phyloP scores from a whole-genome alignment of 768 basidiomycete genomes.

The Suillus variegatus region DNA sequence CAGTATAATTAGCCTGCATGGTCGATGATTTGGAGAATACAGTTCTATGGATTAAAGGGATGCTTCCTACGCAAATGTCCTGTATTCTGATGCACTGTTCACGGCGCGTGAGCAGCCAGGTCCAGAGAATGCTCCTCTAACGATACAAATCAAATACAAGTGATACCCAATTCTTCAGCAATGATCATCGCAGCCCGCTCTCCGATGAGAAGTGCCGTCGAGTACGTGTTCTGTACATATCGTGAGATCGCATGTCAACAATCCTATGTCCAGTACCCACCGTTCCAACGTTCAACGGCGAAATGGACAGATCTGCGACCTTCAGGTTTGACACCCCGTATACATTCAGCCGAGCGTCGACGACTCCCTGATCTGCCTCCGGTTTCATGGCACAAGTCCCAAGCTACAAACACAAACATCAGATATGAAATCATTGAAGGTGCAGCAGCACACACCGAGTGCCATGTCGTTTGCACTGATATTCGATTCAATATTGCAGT shows the following conservation, averaged over 20 bases:
- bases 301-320: slow-evolving; percentile 54
- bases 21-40: too few species aligned
- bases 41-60: too few species aligned
- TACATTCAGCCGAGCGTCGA: slow-evolving; percentile 62
- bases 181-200: slow-evolving; percentile 26
- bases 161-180: slow-evolving; percentile 22
- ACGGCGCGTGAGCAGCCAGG: too few species aligned
- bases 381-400: slow-evolving; percentile 74
- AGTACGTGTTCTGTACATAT: slow-evolving; percentile 22
- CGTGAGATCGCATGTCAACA: background rate
- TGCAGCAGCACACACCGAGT: slow-evolving; percentile 25
- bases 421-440: background rate
- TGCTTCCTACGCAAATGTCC: too few species aligned
- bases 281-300: slow-evolving; percentile 38
- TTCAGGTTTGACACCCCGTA: slow-evolving; percentile 61
- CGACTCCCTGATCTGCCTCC: slow-evolving; percentile 56
- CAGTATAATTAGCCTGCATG: too few species aligned
- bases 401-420: slow-evolving; percentile 35
- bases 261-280: slow-evolving; percentile 16
- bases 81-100: too few species aligned
- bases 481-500: background rate
- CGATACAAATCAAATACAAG: slow-evolving; percentile 9
- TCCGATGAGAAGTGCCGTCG: slow-evolving; percentile 24
- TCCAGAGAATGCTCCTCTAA: too few species aligned
- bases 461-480: slow-evolving; percentile 32